Evolutionary conservation across 768 basidiomycete genomes (phyloP), one percentile per base, ranked within the genome.

Genomic region (Cubamyces lactineus): DNA sequence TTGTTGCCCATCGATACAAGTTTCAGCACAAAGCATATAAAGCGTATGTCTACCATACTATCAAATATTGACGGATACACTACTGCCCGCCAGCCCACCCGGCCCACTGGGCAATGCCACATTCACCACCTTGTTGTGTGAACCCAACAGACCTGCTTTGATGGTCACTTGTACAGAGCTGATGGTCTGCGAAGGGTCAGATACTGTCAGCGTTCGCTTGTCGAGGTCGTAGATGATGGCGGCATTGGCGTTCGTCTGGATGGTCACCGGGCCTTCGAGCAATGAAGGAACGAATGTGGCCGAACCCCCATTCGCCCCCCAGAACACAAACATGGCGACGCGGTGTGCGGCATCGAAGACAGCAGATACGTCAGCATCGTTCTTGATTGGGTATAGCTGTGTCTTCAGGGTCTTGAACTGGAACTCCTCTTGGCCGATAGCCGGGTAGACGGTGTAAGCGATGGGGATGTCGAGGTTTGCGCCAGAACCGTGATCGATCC

Each of bases 101-200:
- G 34, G 34, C 34, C 34, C 78, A 5, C 70, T 52, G 3, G 85
- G 85, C 46, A 87, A 66, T 8, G 70, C 59, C 52, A 86, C 75
- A 8, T 62, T 56, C 11, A 83, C 54, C 1, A 62, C 74, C 65
- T 77, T 68, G 7, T 51, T 49, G n/a, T 19, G 65, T 64, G 67
- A 68, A 69, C 39, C 67, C 60, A 17, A 54, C 40, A 28, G 67
- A 64, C 51, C 53, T 53, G 30, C 21, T 13, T 56, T 66, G 53
- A 86, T 63, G 1, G 72, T 75, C 51, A 86, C 64, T 26, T 74
- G 69, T 0, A 82, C 69, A 2, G 69, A 64, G 7, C 64, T 54
- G 24, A 84, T 66, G 0, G 77, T 77, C 69, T 91, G 88, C 1
- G 86, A 86, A 4, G 88, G 89, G 70, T 91, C 88, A 0, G 88